A percentile compares a stretch with the other conserved stretches of the same genome.
These are phyloP conservation scores for Paragyromitra xinjiangensis DNA, from an alignment of 495 filamentous ascomycete genomes.

Conservation along the genomic window DNA sequence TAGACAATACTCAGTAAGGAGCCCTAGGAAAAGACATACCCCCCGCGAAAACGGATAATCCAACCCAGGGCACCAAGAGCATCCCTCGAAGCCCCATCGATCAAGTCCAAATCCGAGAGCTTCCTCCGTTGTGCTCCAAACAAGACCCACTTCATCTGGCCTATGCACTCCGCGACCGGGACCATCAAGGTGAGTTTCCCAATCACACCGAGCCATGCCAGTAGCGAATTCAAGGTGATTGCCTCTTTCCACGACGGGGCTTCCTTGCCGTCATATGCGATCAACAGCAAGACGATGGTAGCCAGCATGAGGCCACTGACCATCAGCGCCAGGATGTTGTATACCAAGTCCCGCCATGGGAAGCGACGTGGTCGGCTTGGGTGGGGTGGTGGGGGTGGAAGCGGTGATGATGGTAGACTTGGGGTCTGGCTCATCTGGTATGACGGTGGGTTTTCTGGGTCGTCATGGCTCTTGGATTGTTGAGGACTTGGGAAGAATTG, in stretches of 20 bases:
- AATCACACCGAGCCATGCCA: constrained; percentile 45
- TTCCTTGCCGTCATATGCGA: constrained; percentile 29
- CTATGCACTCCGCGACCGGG: constrained; percentile 41
- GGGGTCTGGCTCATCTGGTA: constrained; percentile 22
- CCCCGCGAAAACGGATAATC: constrained; percentile 47
- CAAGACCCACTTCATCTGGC: constrained; percentile 50
- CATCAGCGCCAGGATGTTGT: constrained; percentile 5
- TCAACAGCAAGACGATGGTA: constrained; percentile 23
- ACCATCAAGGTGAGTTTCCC: constrained; percentile 38
- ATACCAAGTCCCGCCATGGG: constrained; percentile 26
- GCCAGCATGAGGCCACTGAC: constrained; percentile 37
- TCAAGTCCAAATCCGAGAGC: constrained; percentile 45
- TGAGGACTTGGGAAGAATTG: neutral
- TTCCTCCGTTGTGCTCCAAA: constrained; percentile 34
- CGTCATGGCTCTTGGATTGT: constrained; percentile 10
- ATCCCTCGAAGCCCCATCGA: constrained; percentile 45
- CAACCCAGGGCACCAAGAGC: constrained; percentile 47
- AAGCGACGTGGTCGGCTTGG: constrained; percentile 24
- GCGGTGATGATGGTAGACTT: neutral
- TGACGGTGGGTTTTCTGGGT: constrained; percentile 29
- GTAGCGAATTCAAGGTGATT: constrained; percentile 40
- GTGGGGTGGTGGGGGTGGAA: constrained; percentile 10
- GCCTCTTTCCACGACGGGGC: constrained; percentile 26
- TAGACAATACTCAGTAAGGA: neutral
- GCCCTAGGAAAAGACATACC: constrained; percentile 7